A percentile compares a stretch with the other conserved stretches of the same genome.
These are phyloP conservation scores for Lecanicillium sp. DNA, from an alignment of 2,329 filamentous ascomycete genomes.

Conservation along the genomic window DNA sequence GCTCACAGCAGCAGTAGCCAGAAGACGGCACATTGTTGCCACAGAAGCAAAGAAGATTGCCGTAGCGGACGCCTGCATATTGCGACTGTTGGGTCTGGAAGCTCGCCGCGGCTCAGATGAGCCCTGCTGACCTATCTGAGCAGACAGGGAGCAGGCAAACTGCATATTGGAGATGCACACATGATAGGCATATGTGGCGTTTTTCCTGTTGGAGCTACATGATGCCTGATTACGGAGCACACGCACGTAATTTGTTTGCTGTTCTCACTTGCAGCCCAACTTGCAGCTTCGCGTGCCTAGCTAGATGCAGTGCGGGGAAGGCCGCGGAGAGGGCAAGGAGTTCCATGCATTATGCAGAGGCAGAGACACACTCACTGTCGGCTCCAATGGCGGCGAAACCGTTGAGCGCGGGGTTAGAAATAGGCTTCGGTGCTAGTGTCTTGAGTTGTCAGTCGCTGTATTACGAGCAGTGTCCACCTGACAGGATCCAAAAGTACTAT, in stretches of 20 bases:
- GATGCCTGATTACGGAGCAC: neutral
- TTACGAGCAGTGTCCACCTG: neutral
- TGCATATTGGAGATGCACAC: too few species aligned
- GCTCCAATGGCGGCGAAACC: neutral
- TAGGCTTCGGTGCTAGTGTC: neutral
- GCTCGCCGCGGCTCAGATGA: too few species aligned
- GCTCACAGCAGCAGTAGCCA: too few species aligned
- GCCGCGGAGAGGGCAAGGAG: neutral
- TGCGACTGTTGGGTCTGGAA: too few species aligned
- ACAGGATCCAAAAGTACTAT: neutral
- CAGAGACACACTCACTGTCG: neutral
- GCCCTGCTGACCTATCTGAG: too few species aligned
- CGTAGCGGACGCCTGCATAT: too few species aligned
- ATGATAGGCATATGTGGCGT: too few species aligned
- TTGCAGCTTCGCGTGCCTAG: neutral
- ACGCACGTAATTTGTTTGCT: neutral
- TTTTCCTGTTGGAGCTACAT: too few species aligned
- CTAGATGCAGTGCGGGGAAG: neutral
- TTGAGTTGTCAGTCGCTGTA: neutral
- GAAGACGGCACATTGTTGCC: too few species aligned
- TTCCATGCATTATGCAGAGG: neutral
- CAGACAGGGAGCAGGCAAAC: too few species aligned
- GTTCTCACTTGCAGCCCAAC: too few species aligned
- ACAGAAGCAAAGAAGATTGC: too few species aligned
- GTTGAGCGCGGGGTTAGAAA: neutral